Evolutionary conservation across 164 flowering plant species (phyloP), one percentile per base, ranked within the genome.

Genomic region (Nelumbo lutea): DNA sequence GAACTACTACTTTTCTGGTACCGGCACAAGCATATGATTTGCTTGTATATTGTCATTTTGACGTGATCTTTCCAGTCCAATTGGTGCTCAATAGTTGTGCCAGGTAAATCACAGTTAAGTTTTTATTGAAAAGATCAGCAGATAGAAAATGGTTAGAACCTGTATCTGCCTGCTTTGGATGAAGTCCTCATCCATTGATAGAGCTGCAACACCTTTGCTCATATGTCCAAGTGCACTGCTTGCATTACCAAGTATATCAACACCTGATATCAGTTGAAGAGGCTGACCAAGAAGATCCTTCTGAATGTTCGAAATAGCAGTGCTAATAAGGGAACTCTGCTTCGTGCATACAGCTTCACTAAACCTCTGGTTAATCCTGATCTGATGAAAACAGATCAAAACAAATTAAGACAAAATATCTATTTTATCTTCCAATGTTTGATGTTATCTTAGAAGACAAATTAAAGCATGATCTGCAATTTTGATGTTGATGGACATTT

Each of bases 151-250:
- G 40, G 10, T 15, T 56, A 53, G 81, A 68, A 95, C 99, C 97
- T 95, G 90, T 86, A 88, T 87, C 78, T 87, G 91, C 38, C 99
- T 89, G 74, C 95, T 86, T 76, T 90, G 96, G 53, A 96, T 96
- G 79, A 96, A 96, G 75, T 96, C 93, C 81, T 88, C 91, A 75
- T 96, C 98, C 98, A 96, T 93, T 66, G 99, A 96, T 66, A 93
- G 81, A 38, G 98, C 98, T 70, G 99, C 99, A 66, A 96, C 95
- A 65, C 99, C 96, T 87, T 93, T 91, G 79, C 99, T 96, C 96
- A 96, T 96, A 82, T 96, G 95, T 68, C 98, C 99, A 76, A 96
- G 95, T 13, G 99, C 99, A 81, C 97, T 93, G 81, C 99, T 96
- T 72, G 99, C 99, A 81, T 96, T 96, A 62, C 99, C 99, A 81